Base-by-base conservation (phyloP, 2,329 filamentous ascomycete species). In the Diaporthe sp. region DNA sequence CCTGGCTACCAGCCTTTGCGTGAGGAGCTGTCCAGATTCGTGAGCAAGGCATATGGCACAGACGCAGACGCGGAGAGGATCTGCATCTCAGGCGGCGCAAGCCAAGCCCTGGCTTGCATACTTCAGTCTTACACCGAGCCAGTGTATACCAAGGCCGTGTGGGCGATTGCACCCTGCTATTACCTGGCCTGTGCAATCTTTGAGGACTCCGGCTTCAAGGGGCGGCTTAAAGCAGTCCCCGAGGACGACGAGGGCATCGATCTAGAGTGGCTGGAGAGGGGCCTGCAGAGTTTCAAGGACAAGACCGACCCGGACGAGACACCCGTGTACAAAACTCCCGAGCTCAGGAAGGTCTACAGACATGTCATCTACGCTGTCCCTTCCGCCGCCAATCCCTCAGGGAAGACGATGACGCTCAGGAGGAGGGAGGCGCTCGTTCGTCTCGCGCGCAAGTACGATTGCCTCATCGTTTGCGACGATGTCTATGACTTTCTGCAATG, bases 401-500 rank as follows among this genome's bases (percentile, higher is more conserved):
- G 93, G 42, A 93, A 93, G 81, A 95, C 94, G 4, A 96, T 97
- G 92, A 92, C 92, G 19, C 83, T 95, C 4, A 82, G 84, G 25
- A 90, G 93, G 39, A 90, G 97, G 4, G 85, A 92, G 77, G 87
- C 87, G 15, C 88, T 98, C 5, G 92, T 98, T 34, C 86, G 87
- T n/a, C 84, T 98, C 9, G 96, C 96, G 0, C 89, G 96, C 74
- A 87, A 92, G 75, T 91, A 93, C 82, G 92, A 98, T 82, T 95
- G 94, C 9, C 88, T 98, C n/a, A 84, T 98, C 73, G 88, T 98
- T 39, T 91, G 91, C 67, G 96, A 98, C 84, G 97, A 99, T 82
- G 95, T 98, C 13, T 99, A 99, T 82, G 96, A 98, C 82, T 93
- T 96, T 78, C 88, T 98, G 7, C 94, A 96, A 82, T 98, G 95